Conservation (phyloP, 345 rosid species). For the Hibiscus trionum region DNA sequence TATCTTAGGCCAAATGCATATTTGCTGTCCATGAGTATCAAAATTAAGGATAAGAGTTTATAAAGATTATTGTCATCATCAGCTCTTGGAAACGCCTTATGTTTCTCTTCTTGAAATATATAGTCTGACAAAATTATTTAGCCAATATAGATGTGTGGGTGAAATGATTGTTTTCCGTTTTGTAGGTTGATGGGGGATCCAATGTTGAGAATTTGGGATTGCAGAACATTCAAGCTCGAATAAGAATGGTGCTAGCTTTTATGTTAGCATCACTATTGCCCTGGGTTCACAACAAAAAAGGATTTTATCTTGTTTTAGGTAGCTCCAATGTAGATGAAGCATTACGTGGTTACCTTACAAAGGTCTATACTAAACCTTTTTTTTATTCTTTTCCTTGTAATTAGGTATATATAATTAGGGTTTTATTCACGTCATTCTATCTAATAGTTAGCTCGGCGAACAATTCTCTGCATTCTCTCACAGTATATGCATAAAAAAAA, state of each 20-base stretch:
- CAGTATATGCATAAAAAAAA: slow-evolving; percentile 16
- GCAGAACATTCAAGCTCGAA: slow-evolving; percentile 92
- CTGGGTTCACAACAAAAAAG: slow-evolving; percentile 86
- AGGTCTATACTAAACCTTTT: slow-evolving; percentile 37
- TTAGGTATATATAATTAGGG: background rate
- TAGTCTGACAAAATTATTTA: background rate
- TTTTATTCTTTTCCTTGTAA: background rate
- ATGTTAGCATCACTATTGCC: slow-evolving; percentile 92
- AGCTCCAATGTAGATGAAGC: slow-evolving; percentile 96
- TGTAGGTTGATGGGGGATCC: slow-evolving; percentile 88
- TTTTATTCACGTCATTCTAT: background rate
- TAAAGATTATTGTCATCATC: background rate
- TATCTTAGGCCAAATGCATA: background rate
- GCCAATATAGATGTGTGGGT: background rate
- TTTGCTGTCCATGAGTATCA: background rate
- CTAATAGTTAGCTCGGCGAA: background rate
- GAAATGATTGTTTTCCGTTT: slow-evolving; percentile 14
- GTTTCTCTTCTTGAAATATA: background rate
- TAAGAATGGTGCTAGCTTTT: slow-evolving; percentile 91
- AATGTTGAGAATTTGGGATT: slow-evolving; percentile 77
- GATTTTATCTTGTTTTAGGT: slow-evolving; percentile 89
- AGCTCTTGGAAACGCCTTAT: background rate
- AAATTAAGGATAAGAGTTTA: background rate
- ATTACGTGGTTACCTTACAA: slow-evolving; percentile 87
- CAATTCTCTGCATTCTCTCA: background rate